Base-by-base conservation (phyloP, 2,329 filamentous ascomycete species). In the Colletotrichum sp. region DNA sequence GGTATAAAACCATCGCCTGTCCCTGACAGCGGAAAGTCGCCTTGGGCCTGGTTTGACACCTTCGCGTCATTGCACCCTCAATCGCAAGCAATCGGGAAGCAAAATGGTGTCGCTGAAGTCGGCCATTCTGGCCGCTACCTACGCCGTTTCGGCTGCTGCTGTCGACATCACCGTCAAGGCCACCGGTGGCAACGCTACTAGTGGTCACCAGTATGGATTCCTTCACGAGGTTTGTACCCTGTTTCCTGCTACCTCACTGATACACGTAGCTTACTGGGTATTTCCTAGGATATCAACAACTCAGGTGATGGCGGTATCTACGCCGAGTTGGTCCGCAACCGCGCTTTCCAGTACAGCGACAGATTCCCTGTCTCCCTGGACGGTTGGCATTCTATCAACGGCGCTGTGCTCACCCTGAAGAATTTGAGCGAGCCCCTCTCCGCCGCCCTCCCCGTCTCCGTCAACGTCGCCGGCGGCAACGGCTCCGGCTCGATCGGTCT, bases 271-370 rank as follows among this genome's bases (percentile, higher is more conserved):
- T 58, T 12, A 30, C 58, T 16, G 56, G 10, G 48, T 4, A 21
- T 36, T 6, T 5, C 12, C 24, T 16, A 91, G 89, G 90, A 92
- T 70, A 93, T 93, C 81, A 92, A 92, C 82, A 91, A 94, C 81
- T 93, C 91, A 3, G 93, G 93, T 4, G 93, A 95, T 80, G 93
- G 93, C 26, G 93, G 93, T 7, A 90, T 95, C 77, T 95, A 95
- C 80, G 93, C 91, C 65, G 93, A 95, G 80, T 83, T 95, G 71
- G 90, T 95, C 72, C 89, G 89, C 67, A 95, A 95, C 83, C 89
- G 93, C 65, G 93, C 93, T 13, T 94, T 95, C 80, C 93, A 95
- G 82, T 85, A 85, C 70, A 87, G 85, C 75, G 82, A 84, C 24
- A 78, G 80, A 18, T 87, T 82, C 75, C 86, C 86, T 5, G 82